phyloP scores from a whole-genome alignment of 2,329 filamentous ascomycete species.

The Stagonosporopsis vannaccii region DNA sequence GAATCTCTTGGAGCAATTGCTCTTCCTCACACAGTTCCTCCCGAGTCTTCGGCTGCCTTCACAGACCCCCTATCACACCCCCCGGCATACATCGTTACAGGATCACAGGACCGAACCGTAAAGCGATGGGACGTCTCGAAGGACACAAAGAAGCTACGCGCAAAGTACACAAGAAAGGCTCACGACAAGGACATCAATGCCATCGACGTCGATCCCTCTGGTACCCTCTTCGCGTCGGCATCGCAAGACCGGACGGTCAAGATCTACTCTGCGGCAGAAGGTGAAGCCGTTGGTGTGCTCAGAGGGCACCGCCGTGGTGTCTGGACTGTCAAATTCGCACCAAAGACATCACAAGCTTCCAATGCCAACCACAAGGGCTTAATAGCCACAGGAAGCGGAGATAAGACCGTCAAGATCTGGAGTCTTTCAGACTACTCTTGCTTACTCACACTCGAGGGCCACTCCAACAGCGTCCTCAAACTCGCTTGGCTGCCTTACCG shows the following conservation, averaged over 20 bases:
- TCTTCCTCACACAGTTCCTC: conserved; percentile 74
- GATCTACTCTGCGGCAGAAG: conserved; percentile 90
- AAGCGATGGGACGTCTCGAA: conserved; percentile 84
- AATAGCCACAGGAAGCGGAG: conserved; percentile 88
- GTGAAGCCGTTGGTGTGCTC: conserved; percentile 89
- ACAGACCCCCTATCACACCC: conserved; percentile 79
- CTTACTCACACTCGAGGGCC: conserved; percentile 91
- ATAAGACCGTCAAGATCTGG: conserved; percentile 97
- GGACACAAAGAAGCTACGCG: conserved; percentile 64
- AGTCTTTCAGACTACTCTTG: conserved; percentile 91
- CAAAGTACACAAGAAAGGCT: conserved; percentile 87
- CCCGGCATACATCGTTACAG: conserved; percentile 85
- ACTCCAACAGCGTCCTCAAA: conserved; percentile 94
- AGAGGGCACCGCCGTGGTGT: conserved; percentile 93
- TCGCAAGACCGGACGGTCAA: conserved; percentile 97
- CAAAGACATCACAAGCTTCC: conserved; percentile 70
- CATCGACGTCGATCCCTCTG: conserved; percentile 77
- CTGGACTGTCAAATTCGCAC: conserved; percentile 93
- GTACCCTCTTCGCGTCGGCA: conserved; percentile 88
- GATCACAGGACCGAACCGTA: conserved; percentile 93
- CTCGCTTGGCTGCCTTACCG: conserved; percentile 79
- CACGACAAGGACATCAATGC: conserved; percentile 99
- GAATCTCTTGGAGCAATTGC: conserved; percentile 92
- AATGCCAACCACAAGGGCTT: conserved; percentile 76
- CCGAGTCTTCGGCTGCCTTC: conserved; percentile 72